A percentile compares a stretch with the other conserved stretches of the same genome.
Evolutionary conservation across 805 yeast genomes (phyloP).

Genomic region (Kregervanrija fluxuum): DNA sequence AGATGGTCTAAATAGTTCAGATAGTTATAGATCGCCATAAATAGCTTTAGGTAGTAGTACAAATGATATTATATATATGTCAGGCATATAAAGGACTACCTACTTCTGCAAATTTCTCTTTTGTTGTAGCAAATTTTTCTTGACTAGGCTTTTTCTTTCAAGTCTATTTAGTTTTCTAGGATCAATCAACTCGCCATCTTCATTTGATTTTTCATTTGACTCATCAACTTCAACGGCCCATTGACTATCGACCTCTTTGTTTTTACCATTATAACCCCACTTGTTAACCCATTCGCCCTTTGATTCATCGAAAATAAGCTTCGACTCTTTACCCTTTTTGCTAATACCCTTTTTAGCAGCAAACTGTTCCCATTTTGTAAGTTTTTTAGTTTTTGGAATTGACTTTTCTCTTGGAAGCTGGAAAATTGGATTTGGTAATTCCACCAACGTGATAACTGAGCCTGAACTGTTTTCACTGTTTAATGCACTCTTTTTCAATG

Average conservation of each 20-base stretch:
- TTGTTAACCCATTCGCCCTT: slow-evolving; percentile 93
- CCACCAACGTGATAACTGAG: slow-evolving; percentile 74
- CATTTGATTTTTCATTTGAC: slow-evolving; percentile 39
- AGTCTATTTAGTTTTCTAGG: slow-evolving; percentile 78
- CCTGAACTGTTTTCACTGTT: slow-evolving; percentile 44
- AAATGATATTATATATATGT: not conserved
- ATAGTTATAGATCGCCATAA: no score
- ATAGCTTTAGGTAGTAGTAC: no score
- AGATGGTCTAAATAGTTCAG: no score
- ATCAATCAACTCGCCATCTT: slow-evolving; percentile 48
- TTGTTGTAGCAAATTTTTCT: slow-evolving; percentile 80
- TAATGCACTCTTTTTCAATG: slow-evolving; percentile 62
- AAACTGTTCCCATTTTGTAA: slow-evolving; percentile 94
- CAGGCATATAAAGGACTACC: not conserved
- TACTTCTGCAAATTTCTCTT: slow-evolving; percentile 47
- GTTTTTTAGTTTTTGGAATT: slow-evolving; percentile 84
- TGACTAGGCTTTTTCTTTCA: slow-evolving; percentile 77
- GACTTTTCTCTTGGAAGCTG: slow-evolving; percentile 92
- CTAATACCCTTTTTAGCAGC: slow-evolving; percentile 94
- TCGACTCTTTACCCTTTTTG: slow-evolving; percentile 84
- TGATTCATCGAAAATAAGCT: slow-evolving; percentile 83
- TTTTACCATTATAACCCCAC: slow-evolving; percentile 96
- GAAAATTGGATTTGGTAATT: slow-evolving; percentile 77
- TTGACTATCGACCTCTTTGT: slow-evolving; percentile 79
- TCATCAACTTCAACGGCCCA: slow-evolving; percentile 96